Conservation (phyloP, 78 protist species). For the Goniomonas avonlea region DNA sequence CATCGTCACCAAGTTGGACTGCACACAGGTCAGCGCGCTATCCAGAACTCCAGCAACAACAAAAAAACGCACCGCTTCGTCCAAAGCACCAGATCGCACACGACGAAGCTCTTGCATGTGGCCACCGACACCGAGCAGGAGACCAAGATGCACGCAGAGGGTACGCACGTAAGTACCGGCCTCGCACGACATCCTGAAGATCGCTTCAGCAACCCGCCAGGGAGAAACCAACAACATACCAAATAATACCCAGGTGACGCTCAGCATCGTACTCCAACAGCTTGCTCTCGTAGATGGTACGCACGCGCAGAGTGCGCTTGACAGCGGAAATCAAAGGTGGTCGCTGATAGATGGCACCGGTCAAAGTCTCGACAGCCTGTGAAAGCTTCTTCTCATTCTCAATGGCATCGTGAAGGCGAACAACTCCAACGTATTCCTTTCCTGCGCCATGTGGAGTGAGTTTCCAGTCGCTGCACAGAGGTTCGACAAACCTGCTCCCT, state of each 20-base stretch:
- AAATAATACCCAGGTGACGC: constrained; percentile 36
- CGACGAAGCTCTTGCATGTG: constrained; percentile 97
- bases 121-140: constrained; percentile 93
- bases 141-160: constrained; percentile 98
- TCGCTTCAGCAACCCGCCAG: background rate
- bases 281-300: constrained; percentile 89
- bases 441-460: constrained; percentile 48
- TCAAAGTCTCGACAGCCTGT: constrained; percentile 72
- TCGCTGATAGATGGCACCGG: constrained; percentile 98
- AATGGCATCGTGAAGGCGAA: constrained; percentile 74
- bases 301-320: constrained; percentile 89
- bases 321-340: constrained; percentile 98
- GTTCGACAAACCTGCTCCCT: constrained; percentile 78
- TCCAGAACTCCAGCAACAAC: too few species aligned
- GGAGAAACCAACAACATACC: too few species aligned
- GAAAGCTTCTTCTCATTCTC: constrained; percentile 38
- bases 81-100: constrained; percentile 78
- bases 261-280: constrained; percentile 90
- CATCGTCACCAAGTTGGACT: constrained; percentile 87
- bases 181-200: constrained; percentile 94
- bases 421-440: constrained; percentile 95
- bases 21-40: too few species aligned
- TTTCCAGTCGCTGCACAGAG: background rate
- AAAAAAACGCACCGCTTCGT: constrained; percentile 67
- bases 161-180: constrained; percentile 99